A percentile compares a stretch with the other conserved stretches of the same genome.
These are phyloP conservation scores for Vitis amurensis DNA, from an alignment of 164 flowering plant species.

Conservation along the genomic window DNA sequence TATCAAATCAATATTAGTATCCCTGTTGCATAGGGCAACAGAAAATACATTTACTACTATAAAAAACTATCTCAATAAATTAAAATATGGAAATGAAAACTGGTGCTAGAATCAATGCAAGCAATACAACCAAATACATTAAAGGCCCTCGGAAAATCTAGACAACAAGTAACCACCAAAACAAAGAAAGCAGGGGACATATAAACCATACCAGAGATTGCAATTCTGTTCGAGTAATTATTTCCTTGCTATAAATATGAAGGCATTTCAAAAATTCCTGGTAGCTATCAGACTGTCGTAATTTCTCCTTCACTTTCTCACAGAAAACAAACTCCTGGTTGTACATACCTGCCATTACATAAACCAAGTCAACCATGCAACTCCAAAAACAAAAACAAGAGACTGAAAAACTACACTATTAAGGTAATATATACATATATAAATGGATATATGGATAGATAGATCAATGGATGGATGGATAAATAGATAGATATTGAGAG, in stretches of 20 bases:
- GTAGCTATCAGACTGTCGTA: slow-evolving; percentile 48
- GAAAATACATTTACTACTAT: too few relatives aligned
- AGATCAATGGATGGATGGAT: too few relatives aligned
- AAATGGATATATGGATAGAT: not conserved
- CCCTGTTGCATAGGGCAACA: too few relatives aligned
- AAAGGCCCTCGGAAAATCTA: too few relatives aligned
- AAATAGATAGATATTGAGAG: too few relatives aligned
- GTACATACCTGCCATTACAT: slow-evolving; percentile 44
- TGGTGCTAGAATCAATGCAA: too few relatives aligned
- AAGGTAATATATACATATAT: not conserved
- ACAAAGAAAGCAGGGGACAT: not conserved
- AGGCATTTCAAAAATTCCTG: slow-evolving; percentile 75
- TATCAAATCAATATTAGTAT: too few relatives aligned
- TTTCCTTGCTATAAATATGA: slow-evolving; percentile 63
- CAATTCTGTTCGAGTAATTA: slow-evolving; percentile 66
- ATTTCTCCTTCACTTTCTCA: slow-evolving; percentile 77
- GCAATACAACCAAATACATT: too few relatives aligned
- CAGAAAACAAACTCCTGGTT: slow-evolving; percentile 57
- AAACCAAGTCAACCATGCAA: slow-evolving; percentile 1
- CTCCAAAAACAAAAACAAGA: not conserved
- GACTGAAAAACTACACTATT: not conserved
- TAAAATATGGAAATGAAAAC: too few relatives aligned
- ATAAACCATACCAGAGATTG: slow-evolving; percentile 61
- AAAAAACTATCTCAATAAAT: too few relatives aligned
- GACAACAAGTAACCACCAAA: not conserved